Evolutionary conservation across 1,139 yeast species (phyloP).

Genomic region (Eremothecium cymbalariae): DNA sequence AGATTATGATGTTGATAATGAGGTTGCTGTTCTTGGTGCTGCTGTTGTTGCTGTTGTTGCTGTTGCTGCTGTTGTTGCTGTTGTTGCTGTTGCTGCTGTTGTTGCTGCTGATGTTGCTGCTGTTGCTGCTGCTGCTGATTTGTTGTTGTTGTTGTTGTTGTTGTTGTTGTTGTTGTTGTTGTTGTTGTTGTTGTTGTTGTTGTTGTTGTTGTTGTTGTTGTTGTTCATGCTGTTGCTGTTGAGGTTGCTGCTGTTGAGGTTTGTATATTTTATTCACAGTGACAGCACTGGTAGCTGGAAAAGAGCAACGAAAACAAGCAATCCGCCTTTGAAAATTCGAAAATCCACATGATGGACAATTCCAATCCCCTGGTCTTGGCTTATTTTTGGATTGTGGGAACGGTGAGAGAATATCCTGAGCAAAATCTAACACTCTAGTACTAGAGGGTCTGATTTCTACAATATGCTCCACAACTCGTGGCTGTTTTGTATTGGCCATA

Average conservation of each 20-base stretch:
- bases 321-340: slow-evolving; percentile 91
- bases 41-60: slow-evolving; percentile 10
- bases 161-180: slow-evolving; percentile 10
- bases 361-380: slow-evolving; percentile 97
- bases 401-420: slow-evolving; percentile 70
- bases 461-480: slow-evolving; percentile 53
- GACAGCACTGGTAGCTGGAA: slow-evolving; percentile 71
- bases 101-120: slow-evolving; percentile 11
- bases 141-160: slow-evolving; percentile 10
- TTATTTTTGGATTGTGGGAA: slow-evolving; percentile 85
- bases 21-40: slow-evolving; percentile 11
- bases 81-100: slow-evolving; percentile 10
- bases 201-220: slow-evolving; percentile 8
- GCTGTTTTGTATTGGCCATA: slow-evolving; percentile 30
- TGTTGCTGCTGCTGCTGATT: slow-evolving; percentile 11
- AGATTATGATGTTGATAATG: slow-evolving; percentile 10
- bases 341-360: slow-evolving; percentile 92
- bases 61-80: slow-evolving; percentile 8
- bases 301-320: slow-evolving; percentile 88
- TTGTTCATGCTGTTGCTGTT: slow-evolving; percentile 10
- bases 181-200: slow-evolving; percentile 8
- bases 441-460: slow-evolving; percentile 87
- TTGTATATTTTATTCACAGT: slow-evolving; percentile 14
- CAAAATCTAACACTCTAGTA: slow-evolving; percentile 64
- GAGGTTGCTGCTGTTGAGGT: slow-evolving; percentile 10